Evolutionary conservation across 2,329 filamentous ascomycete species (phyloP).

Genomic region (Pestalotiopsis sp.): DNA sequence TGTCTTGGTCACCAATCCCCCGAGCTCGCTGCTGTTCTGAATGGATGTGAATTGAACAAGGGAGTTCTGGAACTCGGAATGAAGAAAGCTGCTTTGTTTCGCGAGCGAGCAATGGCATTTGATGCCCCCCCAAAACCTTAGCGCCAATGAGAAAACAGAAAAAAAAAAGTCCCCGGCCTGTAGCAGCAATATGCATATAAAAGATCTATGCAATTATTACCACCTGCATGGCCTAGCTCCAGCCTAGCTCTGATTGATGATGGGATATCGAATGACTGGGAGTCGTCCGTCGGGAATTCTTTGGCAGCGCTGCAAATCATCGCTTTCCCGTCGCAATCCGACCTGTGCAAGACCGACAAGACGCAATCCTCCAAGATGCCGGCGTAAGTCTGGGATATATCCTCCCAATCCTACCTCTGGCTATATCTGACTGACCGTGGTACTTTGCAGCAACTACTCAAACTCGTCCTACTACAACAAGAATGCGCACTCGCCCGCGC

Average conservation of each 20-base stretch:
- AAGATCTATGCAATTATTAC: not conserved
- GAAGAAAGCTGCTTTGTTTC: slow-evolving; percentile 10
- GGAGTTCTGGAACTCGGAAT: not conserved
- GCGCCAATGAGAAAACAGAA: not conserved
- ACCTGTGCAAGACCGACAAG: not conserved
- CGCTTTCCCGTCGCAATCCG: not conserved
- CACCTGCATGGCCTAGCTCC: not conserved
- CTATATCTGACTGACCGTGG: not conserved
- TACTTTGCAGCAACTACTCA: slow-evolving; percentile 37
- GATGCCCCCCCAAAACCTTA: not conserved
- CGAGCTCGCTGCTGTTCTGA: too few species aligned
- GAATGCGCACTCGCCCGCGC: slow-evolving; percentile 82
- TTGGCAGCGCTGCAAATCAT: not conserved
- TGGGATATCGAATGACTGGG: slow-evolving; percentile 4
- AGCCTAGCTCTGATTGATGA: slow-evolving; percentile 1
- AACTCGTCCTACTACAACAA: slow-evolving; percentile 80
- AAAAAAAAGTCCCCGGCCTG: not conserved
- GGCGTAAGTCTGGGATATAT: not conserved
- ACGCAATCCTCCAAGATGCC: slow-evolving; percentile 3
- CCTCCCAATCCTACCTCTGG: not conserved
- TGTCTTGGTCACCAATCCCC: not conserved
- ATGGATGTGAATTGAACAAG: not conserved
- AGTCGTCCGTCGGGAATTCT: not conserved
- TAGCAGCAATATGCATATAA: not conserved
- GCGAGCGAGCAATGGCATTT: not conserved